These are phyloP conservation scores for Aspergillus sparsus DNA, from an alignment of 495 filamentous ascomycete species.

Conservation along the genomic window DNA sequence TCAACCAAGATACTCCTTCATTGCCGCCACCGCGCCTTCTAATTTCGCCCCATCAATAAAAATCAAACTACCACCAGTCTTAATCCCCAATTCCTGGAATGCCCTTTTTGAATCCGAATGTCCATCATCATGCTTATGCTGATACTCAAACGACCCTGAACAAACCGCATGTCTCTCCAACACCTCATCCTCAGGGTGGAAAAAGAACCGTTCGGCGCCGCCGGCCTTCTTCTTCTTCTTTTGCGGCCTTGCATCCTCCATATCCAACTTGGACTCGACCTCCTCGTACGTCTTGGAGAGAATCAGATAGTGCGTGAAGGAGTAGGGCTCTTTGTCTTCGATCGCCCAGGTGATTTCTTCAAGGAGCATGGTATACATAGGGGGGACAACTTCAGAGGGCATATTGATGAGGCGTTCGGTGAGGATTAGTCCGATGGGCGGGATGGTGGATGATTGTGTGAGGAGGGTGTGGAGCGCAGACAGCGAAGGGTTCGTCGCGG, in stretches of 20 bases:
- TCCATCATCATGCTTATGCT: constrained; percentile 72
- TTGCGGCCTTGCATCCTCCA: constrained; percentile 63
- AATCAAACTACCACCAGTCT: constrained; percentile 77
- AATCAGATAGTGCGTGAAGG: constrained; percentile 90
- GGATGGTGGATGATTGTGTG: constrained; percentile 43
- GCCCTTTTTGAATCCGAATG: constrained; percentile 87
- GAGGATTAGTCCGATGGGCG: constrained; percentile 78
- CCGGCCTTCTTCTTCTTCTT: constrained; percentile 75
- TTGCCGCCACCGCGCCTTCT: constrained; percentile 66
- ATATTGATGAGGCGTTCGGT: constrained; percentile 95
- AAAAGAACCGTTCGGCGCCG: constrained; percentile 64
- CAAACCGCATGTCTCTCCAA: constrained; percentile 70
- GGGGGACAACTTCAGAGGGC: constrained; percentile 85
- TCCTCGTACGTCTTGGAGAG: constrained; percentile 89
- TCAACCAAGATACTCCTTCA: constrained; percentile 64
- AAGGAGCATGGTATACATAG: constrained; percentile 93
- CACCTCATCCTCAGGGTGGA: constrained; percentile 96
- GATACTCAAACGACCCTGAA: constrained; percentile 69
- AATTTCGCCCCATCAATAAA: constrained; percentile 72
- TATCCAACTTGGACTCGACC: constrained; percentile 76
- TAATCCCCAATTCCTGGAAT: constrained; percentile 91
- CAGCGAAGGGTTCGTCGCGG: constrained; percentile 54
- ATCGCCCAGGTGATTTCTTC: constrained; percentile 91
- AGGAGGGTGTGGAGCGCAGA: constrained; percentile 57
- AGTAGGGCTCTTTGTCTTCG: constrained; percentile 88